Base-by-base conservation (phyloP, 1,284 basidiomycete genomes). In the Papiliotrema fonsecae region DNA sequence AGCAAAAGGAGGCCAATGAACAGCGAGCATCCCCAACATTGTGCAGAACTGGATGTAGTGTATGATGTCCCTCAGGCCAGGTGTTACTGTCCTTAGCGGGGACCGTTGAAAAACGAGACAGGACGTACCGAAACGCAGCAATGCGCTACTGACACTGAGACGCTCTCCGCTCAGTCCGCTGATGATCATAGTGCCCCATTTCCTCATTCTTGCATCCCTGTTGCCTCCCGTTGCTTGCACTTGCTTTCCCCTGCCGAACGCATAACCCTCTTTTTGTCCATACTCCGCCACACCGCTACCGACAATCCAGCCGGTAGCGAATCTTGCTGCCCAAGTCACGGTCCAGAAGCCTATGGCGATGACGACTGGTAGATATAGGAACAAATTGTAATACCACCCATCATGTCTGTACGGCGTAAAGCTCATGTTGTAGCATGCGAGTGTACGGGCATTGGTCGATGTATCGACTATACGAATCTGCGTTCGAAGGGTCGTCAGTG, bases 131-230 rank as follows among this genome's bases (percentile, higher is more conserved):
- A 93, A 97, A 47, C 93, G 79, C 70, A 96, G 79, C 42, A 98
- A 77, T 1, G 88, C 88, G 10, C 90, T 88, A 26, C 86, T 87
- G 26, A 83, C 81, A 2, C 88, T 83, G 28, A 97, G 77, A 36
- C 88, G 80, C 70, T 93, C 89, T 4, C 93, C 93, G 52, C 89
- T 91, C 55, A 96, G 82, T 1, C 90, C 88, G 70, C 89, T 91
- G n/a, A 88, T 87, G 36, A 93, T 74, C 61, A 94, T 85, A 58
- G 88, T 89, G 3, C 89, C 88, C 71, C 85, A 87, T 66, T 73
- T 74, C 44, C 70, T 53, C 64, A 70, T 64, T 22, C 58, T 60
- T 21, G 61, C 59, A 24, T 70, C 64, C 46, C 60, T 53, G 48
- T 54, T 64, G 19, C 51, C 55, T 16, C 36, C 50, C 43, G 43